Conservation (phyloP, 2,329 filamentous ascomycete species). For the Penicillium sp. region DNA sequence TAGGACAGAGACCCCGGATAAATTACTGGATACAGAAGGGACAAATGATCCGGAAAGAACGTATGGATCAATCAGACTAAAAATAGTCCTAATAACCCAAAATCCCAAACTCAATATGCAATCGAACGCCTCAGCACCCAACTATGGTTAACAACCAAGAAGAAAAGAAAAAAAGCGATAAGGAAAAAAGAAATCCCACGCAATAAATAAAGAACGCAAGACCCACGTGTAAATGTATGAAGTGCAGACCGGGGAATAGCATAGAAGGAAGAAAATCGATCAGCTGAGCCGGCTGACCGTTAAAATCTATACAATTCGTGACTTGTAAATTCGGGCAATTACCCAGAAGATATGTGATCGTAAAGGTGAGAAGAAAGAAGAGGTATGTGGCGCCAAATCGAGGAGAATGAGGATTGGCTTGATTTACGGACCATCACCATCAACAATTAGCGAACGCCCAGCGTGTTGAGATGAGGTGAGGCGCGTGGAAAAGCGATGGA, state of each 20-base stretch:
- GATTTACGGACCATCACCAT: not conserved
- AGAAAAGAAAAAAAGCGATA: conserved; percentile 7
- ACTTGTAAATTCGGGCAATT: conserved; percentile 21
- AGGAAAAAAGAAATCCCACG: not conserved
- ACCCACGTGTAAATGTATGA: conserved; percentile 22
- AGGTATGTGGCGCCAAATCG: conserved; percentile 22
- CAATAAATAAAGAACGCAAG: not conserved
- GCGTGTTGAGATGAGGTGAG: conserved; percentile 7
- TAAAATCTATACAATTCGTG: conserved; percentile 26
- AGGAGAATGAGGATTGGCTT: not conserved
- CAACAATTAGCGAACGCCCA: conserved; percentile 11
- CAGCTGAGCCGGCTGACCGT: conserved; percentile 14
- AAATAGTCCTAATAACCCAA: not conserved
- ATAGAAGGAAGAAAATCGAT: conserved; percentile 11
- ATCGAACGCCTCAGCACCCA: conserved; percentile 1
- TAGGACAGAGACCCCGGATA: not conserved
- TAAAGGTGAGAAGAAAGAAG: conserved; percentile 1
- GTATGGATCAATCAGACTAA: not conserved
- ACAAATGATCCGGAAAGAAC: not conserved
- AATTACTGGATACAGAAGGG: not conserved
- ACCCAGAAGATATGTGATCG: conserved; percentile 7
- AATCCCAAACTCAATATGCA: not conserved
- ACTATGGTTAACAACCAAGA: conserved; percentile 8
- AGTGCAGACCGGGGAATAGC: conserved; percentile 16
- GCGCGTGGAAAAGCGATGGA: not conserved